These are phyloP conservation scores for Umbelopsis isabellina DNA, from an alignment of 192 early-diverging fungal genomes.

Conservation along the genomic window DNA sequence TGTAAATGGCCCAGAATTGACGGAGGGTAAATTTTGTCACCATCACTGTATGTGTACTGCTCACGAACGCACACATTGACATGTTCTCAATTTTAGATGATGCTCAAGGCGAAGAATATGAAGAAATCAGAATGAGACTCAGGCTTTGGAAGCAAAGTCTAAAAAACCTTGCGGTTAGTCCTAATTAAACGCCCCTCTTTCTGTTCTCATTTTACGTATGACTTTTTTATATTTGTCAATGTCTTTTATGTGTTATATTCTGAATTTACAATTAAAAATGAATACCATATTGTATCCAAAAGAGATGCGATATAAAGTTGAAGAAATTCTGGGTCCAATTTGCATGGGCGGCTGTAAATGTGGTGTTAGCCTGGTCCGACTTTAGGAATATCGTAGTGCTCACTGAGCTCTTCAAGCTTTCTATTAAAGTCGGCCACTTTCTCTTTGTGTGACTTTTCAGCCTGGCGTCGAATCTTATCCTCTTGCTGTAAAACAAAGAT, in stretches of 20 bases:
- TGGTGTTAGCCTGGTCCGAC: slow-evolving; percentile 77
- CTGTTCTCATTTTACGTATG: background rate
- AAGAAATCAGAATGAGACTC: slow-evolving; percentile 7
- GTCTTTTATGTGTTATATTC: slow-evolving; percentile 3
- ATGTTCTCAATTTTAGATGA: slow-evolving; percentile 4
- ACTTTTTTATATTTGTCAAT: slow-evolving; percentile 3
- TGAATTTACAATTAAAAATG: slow-evolving; percentile 17
- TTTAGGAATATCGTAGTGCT: slow-evolving; percentile 86
- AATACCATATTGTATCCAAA: background rate
- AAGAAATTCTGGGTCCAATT: background rate
- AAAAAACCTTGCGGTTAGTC: background rate
- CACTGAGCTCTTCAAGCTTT: slow-evolving; percentile 71
- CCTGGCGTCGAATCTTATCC: slow-evolving; percentile 67
- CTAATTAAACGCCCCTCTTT: background rate
- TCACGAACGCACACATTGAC: background rate
- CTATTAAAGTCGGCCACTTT: slow-evolving; percentile 77
- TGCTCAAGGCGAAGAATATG: slow-evolving; percentile 11
- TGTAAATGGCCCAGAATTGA: slow-evolving; percentile 1
- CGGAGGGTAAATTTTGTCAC: background rate
- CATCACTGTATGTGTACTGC: no score
- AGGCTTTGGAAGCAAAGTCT: slow-evolving; percentile 19
- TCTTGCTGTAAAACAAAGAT: slow-evolving; percentile 52
- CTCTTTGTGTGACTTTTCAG: slow-evolving; percentile 74
- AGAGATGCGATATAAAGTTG: background rate
- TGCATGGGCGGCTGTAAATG: background rate